Conservation (phyloP, 2,329 filamentous ascomycete genomes). For the Macrophomina tecta region DNA sequence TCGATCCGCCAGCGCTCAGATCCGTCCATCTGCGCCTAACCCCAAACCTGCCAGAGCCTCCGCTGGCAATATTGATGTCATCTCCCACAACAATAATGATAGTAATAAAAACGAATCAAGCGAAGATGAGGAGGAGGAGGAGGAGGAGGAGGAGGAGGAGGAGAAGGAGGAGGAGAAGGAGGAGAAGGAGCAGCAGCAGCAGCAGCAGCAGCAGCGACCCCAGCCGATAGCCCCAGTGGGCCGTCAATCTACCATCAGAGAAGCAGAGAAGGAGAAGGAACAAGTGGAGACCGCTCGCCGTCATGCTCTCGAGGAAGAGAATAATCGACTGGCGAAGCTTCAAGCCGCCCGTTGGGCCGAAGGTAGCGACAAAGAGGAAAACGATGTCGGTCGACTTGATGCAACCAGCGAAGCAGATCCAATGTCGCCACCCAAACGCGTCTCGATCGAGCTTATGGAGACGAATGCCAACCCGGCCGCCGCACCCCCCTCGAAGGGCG, state of each 20-base stretch:
- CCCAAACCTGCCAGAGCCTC: slow-evolving; percentile 36
- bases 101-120: slow-evolving; percentile 31
- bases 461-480: background rate
- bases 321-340: slow-evolving; percentile 20
- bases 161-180: background rate
- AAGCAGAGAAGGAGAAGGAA: slow-evolving; percentile 19
- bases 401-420: slow-evolving; percentile 3
- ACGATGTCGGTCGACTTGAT: background rate
- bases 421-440: background rate
- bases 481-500: background rate
- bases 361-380: slow-evolving; percentile 11
- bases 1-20: slow-evolving; percentile 34
- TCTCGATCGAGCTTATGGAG: background rate
- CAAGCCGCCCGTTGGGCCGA: slow-evolving; percentile 14
- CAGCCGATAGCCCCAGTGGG: slow-evolving; percentile 5
- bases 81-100: slow-evolving; percentile 37
- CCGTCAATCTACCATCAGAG: slow-evolving; percentile 32
- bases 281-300: background rate
- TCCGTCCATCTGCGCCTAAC: slow-evolving; percentile 35
- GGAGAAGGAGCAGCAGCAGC: too few species aligned
- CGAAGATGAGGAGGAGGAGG: background rate
- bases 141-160: too few species aligned
- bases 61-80: slow-evolving; percentile 38
- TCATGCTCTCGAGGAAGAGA: slow-evolving; percentile 12
- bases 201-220: background rate